A percentile compares a stretch with the other conserved stretches of the same genome.
Evolutionary conservation across 768 basidiomycete genomes (phyloP).

Genomic region (Boletellus ananas): DNA sequence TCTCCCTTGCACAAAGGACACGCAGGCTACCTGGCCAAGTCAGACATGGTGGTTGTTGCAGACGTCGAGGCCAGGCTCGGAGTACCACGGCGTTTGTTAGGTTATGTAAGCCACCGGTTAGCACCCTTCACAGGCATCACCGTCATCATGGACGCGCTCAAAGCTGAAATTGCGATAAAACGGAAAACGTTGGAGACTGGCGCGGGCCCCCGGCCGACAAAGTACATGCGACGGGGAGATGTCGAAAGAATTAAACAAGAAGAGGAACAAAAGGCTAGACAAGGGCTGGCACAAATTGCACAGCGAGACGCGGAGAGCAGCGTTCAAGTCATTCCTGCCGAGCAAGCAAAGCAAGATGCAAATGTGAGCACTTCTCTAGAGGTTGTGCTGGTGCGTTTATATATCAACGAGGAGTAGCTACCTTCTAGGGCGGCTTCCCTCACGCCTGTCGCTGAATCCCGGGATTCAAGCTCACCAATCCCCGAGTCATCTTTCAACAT

Average conservation of each 20-base stretch:
- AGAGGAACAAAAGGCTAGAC: slow-evolving; percentile 34
- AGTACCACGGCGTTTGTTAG: slow-evolving; percentile 34
- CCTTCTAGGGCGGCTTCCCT: slow-evolving; percentile 39
- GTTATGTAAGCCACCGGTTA: slow-evolving; percentile 22
- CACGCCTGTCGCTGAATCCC: slow-evolving; percentile 32
- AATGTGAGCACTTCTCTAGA: slow-evolving; percentile 42
- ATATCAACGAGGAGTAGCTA: slow-evolving; percentile 46
- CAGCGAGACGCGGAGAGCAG: slow-evolving; percentile 19
- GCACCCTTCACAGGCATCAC: not conserved
- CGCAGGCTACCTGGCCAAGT: slow-evolving; percentile 50
- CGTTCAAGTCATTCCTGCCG: slow-evolving; percentile 10
- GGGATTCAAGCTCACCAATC: slow-evolving; percentile 39
- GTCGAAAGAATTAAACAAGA: slow-evolving; percentile 65
- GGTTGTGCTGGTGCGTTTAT: slow-evolving; percentile 28
- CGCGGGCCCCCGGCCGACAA: slow-evolving; percentile 50
- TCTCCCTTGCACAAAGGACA: not conserved
- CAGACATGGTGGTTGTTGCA: slow-evolving; percentile 50
- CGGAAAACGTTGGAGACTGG: slow-evolving; percentile 67
- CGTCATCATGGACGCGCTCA: slow-evolving; percentile 77
- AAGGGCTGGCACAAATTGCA: slow-evolving; percentile 34
- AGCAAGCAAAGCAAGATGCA: slow-evolving; percentile 24
- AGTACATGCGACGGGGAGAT: slow-evolving; percentile 93
- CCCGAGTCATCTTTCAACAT: slow-evolving; percentile 67
- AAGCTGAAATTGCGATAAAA: slow-evolving; percentile 84
- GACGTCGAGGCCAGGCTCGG: slow-evolving; percentile 36